Percentiles rank a stretch among this genome's conserved stretches.
Conservation (phyloP, 1,284 basidiomycete species). For the Kalmanozyma brasiliensis region DNA sequence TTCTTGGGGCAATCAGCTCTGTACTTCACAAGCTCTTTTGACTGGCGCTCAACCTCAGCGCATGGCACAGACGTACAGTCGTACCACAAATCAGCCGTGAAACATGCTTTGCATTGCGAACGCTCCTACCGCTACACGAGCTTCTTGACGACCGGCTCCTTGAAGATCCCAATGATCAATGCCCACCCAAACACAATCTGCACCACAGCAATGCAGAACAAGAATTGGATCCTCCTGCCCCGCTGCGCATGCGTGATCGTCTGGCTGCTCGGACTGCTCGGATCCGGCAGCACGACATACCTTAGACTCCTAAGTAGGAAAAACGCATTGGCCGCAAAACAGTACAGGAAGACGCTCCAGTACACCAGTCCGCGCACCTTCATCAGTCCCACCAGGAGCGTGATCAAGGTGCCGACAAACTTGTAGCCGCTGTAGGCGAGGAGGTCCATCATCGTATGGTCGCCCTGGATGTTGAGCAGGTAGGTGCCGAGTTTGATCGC, state of each 20-base stretch:
- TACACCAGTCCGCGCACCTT: slow-evolving; percentile 73
- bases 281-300: slow-evolving; percentile 84
- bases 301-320: slow-evolving; percentile 83
- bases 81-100: not conserved
- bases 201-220: slow-evolving; percentile 78
- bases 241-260: slow-evolving; percentile 84
- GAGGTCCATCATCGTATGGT: slow-evolving; percentile 73
- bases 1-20: too few relatives aligned
- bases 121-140: not conserved
- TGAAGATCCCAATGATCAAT: slow-evolving; percentile 60
- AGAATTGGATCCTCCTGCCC: slow-evolving; percentile 81
- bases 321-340: slow-evolving; percentile 88
- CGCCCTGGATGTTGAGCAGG: slow-evolving; percentile 82
- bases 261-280: slow-evolving; percentile 69
- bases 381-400: slow-evolving; percentile 54
- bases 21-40: too few relatives aligned
- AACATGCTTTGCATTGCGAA: not conserved
- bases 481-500: slow-evolving; percentile 92
- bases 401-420: slow-evolving; percentile 75
- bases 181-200: slow-evolving; percentile 73
- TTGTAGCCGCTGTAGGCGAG: slow-evolving; percentile 91
- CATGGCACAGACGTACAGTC: too few relatives aligned
- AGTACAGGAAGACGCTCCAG: slow-evolving; percentile 80
- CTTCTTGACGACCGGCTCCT: slow-evolving; percentile 11
- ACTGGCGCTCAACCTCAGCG: too few relatives aligned